phyloP scores from a whole-genome alignment of 768 basidiomycete species.

The Rubroboletus satanas region DNA sequence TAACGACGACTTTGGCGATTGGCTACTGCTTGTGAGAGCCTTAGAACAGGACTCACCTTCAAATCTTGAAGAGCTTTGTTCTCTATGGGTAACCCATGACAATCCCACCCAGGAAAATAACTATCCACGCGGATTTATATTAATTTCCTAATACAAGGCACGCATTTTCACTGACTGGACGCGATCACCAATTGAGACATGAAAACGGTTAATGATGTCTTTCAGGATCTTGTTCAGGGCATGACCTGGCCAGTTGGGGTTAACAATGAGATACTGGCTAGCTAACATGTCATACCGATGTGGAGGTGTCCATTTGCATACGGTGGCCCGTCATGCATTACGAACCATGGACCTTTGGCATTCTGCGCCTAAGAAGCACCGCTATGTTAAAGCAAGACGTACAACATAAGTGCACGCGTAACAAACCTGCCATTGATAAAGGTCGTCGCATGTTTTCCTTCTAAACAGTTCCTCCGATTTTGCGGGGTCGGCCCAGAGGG shows the following conservation, averaged over 20 bases:
- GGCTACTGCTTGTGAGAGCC: neutral
- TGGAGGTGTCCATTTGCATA: constrained; percentile 97
- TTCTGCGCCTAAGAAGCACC: constrained; percentile 52
- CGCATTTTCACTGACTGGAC: constrained; percentile 64
- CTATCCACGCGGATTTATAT: constrained; percentile 38
- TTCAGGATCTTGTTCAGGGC: constrained; percentile 95
- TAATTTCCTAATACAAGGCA: neutral
- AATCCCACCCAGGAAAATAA: constrained; percentile 96
- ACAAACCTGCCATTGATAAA: constrained; percentile 76
- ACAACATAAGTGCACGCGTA: constrained; percentile 18
- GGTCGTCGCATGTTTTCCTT: constrained; percentile 59
- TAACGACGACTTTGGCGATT: neutral
- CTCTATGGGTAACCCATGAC: constrained; percentile 96
- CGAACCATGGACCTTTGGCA: constrained; percentile 64
- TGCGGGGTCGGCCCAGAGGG: constrained; percentile 64
- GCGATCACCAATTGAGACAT: constrained; percentile 68
- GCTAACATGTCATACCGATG: constrained; percentile 58
- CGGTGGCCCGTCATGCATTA: constrained; percentile 94
- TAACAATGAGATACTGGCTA: neutral
- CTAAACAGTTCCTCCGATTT: constrained; percentile 58
- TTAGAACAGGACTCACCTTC: constrained; percentile 42
- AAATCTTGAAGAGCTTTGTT: constrained; percentile 84
- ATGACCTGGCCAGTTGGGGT: constrained; percentile 56
- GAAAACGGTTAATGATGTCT: constrained; percentile 90
- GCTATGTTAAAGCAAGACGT: neutral